These are phyloP conservation scores for Magnaporthiopsis poae DNA, from an alignment of 2,329 filamentous ascomycete species.

Conservation along the genomic window DNA sequence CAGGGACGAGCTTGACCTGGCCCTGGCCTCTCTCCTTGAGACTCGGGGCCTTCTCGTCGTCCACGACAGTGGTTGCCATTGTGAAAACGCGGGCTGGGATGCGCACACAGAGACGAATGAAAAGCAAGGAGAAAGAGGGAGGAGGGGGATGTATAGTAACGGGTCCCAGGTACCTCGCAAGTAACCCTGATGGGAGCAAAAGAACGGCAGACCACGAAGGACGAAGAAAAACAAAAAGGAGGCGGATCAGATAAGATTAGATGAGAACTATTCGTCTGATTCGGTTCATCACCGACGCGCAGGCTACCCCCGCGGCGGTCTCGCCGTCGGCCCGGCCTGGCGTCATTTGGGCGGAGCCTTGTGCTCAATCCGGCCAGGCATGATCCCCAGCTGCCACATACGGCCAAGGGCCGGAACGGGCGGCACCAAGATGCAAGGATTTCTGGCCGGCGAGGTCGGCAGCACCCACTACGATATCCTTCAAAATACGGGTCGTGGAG, in stretches of 20 bases:
- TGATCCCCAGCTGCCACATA: not conserved
- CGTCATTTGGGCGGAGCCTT: not conserved
- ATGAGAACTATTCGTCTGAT: not conserved
- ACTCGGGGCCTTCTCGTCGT: not conserved
- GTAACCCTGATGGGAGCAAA: too few relatives aligned
- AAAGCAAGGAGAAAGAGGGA: not conserved
- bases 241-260: not conserved
- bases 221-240: not conserved
- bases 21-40: not conserved
- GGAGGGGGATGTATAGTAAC: not conserved
- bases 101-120: not conserved
- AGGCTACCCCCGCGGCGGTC: not conserved
- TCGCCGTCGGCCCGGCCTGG: not conserved
- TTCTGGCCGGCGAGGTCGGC: not conserved
- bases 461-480: not conserved
- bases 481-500: not conserved
- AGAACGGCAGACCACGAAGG: too few relatives aligned
- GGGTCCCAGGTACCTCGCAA: too few relatives aligned
- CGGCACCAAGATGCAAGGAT: not conserved
- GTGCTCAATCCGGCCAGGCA: not conserved
- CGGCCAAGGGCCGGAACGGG: not conserved
- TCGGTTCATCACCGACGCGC: not conserved
- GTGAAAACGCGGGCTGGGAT: not conserved
- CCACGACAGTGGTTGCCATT: not conserved
- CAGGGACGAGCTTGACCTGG: not conserved